phyloP scores from a whole-genome alignment of 2,329 filamentous ascomycete genomes.

The Diaporthe caulivora region DNA sequence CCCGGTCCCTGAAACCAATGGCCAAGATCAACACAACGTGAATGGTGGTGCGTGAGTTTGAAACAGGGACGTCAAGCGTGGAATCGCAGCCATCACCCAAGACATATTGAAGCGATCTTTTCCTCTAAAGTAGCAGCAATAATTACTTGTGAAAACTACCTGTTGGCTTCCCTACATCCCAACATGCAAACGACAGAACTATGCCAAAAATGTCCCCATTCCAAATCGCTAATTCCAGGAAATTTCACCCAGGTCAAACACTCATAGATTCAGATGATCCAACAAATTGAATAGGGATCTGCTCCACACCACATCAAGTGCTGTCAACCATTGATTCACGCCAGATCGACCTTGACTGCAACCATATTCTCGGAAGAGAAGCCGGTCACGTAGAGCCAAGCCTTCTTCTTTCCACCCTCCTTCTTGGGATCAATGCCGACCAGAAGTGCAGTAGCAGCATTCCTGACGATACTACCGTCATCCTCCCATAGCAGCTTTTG shows the following conservation, averaged over 20 bases:
- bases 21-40: too few relatives aligned
- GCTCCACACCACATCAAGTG: not conserved
- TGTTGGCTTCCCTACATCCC: not conserved
- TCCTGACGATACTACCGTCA: slow-evolving; percentile 63
- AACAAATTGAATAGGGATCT: not conserved
- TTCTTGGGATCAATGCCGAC: slow-evolving; percentile 63
- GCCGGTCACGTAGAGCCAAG: slow-evolving; percentile 70
- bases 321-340: not conserved
- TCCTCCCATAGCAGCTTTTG: slow-evolving; percentile 68
- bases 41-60: not conserved
- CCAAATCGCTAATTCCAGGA: not conserved
- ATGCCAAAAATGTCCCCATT: not conserved
- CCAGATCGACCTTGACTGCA: slow-evolving; percentile 65
- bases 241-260: not conserved
- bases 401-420: slow-evolving; percentile 59
- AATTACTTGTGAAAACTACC: not conserved
- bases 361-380: slow-evolving; percentile 62
- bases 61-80: not conserved
- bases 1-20: not conserved
- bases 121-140: not conserved
- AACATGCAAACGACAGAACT: not conserved
- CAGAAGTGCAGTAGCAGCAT: slow-evolving; percentile 64
- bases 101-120: not conserved
- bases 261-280: not conserved
- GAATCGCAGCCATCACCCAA: not conserved